phyloP scores from a whole-genome alignment of 208 protist genomes.

The Crithidia expoeki region DNA sequence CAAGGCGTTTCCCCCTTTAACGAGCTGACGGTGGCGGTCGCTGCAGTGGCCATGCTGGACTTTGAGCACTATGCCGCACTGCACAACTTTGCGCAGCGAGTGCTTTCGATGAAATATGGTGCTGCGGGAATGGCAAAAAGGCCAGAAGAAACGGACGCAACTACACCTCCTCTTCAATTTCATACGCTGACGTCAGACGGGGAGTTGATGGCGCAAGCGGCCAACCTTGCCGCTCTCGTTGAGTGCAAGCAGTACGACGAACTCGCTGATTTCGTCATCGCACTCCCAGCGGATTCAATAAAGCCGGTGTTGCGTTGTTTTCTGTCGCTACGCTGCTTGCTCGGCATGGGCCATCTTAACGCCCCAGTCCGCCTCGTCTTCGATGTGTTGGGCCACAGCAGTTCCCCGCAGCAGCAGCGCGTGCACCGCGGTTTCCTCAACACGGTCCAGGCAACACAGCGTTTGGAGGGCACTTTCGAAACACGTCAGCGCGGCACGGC shows the following conservation, averaged over 20 bases:
- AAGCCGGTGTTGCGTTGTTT: constrained; percentile 30
- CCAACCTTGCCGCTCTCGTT: constrained; percentile 15
- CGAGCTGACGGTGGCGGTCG: constrained; percentile 66
- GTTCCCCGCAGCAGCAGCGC: constrained; percentile 9
- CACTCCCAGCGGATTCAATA: constrained; percentile 8
- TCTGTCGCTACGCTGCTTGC: constrained; percentile 50
- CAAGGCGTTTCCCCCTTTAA: constrained; percentile 49
- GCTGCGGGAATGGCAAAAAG: neutral
- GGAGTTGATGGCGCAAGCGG: constrained; percentile 27
- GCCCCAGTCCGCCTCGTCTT: constrained; percentile 70
- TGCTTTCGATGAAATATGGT: constrained; percentile 24
- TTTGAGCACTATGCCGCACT: constrained; percentile 37
- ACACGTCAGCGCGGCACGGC: constrained; percentile 35
- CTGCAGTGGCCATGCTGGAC: constrained; percentile 74
- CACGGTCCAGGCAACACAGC: constrained; percentile 16
- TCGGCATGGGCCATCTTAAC: constrained; percentile 60
- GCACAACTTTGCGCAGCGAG: constrained; percentile 26
- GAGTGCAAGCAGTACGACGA: neutral
- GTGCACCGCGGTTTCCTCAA: constrained; percentile 6
- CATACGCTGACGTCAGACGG: constrained; percentile 15
- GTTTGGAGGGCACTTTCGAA: constrained; percentile 31
- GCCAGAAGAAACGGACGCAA: neutral
- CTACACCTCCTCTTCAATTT: neutral
- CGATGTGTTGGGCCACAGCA: constrained; percentile 44
- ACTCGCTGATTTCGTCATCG: neutral